Evolutionary conservation across 306 rosid species (phyloP).

Genomic region (Argentina anserina): DNA sequence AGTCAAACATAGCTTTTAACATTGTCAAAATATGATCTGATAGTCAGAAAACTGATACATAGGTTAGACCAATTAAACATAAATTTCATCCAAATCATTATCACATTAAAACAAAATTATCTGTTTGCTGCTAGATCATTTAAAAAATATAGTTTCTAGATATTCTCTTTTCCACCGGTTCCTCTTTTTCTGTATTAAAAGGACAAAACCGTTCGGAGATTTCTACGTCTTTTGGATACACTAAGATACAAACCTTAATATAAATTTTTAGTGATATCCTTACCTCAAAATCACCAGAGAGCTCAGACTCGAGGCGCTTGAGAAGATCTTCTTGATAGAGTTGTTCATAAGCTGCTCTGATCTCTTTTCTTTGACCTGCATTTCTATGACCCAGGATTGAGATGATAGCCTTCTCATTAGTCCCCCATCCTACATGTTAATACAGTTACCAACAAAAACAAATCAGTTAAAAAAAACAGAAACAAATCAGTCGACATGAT

Average conservation of each 20-base stretch:
- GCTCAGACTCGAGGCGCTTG: conserved; percentile 85
- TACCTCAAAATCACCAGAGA: conserved; percentile 80
- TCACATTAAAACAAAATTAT: neutral
- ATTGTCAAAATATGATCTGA: neutral
- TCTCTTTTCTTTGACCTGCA: conserved; percentile 54
- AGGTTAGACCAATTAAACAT: neutral
- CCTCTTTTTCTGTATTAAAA: neutral
- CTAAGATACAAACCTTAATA: neutral
- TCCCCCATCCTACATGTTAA: conserved; percentile 65
- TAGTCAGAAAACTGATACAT: neutral
- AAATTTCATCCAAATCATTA: neutral
- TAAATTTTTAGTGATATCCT: neutral
- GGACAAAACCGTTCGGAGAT: conserved; percentile 7
- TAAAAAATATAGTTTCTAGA: neutral
- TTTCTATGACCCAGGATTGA: conserved; percentile 60
- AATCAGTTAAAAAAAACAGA: too few species aligned
- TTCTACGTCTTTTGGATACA: neutral
- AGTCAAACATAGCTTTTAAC: neutral
- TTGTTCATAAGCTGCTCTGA: conserved; percentile 59
- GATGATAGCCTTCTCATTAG: conserved; percentile 68
- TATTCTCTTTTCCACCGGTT: neutral
- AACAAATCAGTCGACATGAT: neutral
- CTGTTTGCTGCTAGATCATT: neutral
- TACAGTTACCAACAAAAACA: neutral
- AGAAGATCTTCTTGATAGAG: conserved; percentile 70